phyloP scores from a whole-genome alignment of 805 yeast species.

The Sugiyamaella americana region DNA sequence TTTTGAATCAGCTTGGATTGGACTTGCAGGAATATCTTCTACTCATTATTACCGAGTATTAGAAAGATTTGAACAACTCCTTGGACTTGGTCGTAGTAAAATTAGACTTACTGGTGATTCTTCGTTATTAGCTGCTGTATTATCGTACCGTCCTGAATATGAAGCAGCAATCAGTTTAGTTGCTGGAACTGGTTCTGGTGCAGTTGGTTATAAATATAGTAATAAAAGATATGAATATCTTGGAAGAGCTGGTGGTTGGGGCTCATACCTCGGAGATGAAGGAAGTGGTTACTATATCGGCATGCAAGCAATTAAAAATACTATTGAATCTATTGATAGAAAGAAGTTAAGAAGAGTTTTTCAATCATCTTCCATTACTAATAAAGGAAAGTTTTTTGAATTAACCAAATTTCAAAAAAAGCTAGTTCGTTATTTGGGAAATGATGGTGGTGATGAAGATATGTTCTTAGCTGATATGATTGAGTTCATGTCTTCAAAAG shows the following conservation, averaged over 20 bases:
- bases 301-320: constrained; percentile 11
- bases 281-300: constrained; percentile 25
- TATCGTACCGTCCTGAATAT: constrained; percentile 2
- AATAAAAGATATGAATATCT: constrained; percentile 1
- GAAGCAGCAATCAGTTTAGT: constrained; percentile 16
- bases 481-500: constrained; percentile 2
- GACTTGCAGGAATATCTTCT: constrained; percentile 22
- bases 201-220: constrained; percentile 14
- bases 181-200: constrained; percentile 25
- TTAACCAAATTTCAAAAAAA: constrained; percentile 6
- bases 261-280: constrained; percentile 24
- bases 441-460: constrained; percentile 3
- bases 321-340: constrained; percentile 14
- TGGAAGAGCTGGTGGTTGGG: constrained; percentile 23
- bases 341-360: background rate
- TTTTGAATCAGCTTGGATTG: constrained; percentile 17
- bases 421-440: constrained; percentile 6
- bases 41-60: background rate
- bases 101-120: constrained; percentile 20
- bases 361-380: background rate
- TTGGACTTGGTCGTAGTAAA: constrained; percentile 4
- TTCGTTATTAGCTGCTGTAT: constrained; percentile 16
- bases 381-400: background rate
- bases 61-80: constrained; percentile 6
- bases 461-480: constrained; percentile 11